phyloP scores from a whole-genome alignment of 2,329 filamentous ascomycete species.

The Fusarium denticulatum region DNA sequence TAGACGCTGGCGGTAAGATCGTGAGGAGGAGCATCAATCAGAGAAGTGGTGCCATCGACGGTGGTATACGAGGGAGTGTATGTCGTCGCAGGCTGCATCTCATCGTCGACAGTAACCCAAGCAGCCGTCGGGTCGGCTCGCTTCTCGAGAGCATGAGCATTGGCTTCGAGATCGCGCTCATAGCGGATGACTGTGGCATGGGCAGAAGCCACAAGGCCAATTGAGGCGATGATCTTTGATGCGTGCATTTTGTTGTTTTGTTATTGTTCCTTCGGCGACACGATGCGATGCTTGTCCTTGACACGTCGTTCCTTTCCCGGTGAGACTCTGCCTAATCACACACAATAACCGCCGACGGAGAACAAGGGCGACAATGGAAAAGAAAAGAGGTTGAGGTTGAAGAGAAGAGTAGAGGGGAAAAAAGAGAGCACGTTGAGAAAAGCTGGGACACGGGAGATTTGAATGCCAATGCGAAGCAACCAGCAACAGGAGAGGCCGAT shows the following conservation, averaged over 20 bases:
- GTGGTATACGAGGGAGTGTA: constrained; percentile 61
- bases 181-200: constrained; percentile 38
- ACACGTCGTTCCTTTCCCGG: constrained; percentile 4
- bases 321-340: constrained; percentile 11
- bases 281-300: not conserved
- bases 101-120: constrained; percentile 63
- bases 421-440: not conserved
- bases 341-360: constrained; percentile 22
- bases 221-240: constrained; percentile 44
- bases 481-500: constrained; percentile 28
- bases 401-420: not conserved
- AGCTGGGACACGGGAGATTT: constrained; percentile 19
- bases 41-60: constrained; percentile 55
- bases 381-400: constrained; percentile 3
- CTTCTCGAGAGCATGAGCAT: constrained; percentile 32
- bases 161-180: constrained; percentile 19
- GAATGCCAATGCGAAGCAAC: constrained; percentile 14
- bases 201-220: constrained; percentile 45
- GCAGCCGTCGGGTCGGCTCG: constrained; percentile 52
- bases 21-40: constrained; percentile 54
- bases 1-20: constrained; percentile 59
- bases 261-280: not conserved
- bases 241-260: constrained; percentile 43
- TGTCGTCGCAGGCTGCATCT: constrained; percentile 57
- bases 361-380: constrained; percentile 19